Percentiles rank a stretch among this genome's conserved stretches.
Conservation (phyloP, 2,329 filamentous ascomycete genomes). For the Fusarium continuum region DNA sequence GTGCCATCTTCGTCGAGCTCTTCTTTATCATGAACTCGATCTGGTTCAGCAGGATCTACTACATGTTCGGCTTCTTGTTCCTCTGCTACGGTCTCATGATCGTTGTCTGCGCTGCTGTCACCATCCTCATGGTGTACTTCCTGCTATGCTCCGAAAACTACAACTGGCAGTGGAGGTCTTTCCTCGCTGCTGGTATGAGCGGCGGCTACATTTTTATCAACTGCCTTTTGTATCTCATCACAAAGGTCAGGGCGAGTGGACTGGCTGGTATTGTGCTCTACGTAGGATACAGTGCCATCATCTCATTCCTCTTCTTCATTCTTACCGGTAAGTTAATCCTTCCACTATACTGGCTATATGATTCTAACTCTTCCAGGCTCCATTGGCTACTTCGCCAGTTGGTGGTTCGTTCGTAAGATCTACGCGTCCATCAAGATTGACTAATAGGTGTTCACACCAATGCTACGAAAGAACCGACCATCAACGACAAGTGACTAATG, state of each 20-base stretch:
- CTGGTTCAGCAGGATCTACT: conserved; percentile 99
- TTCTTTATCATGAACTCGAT: conserved; percentile 99
- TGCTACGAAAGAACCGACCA: conserved; percentile 6
- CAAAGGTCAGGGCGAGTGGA: conserved; percentile 84
- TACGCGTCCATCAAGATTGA: conserved; percentile 99
- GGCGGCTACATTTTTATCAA: conserved; percentile 93
- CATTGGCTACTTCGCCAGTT: conserved; percentile 95
- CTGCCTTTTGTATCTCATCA: conserved; percentile 89
- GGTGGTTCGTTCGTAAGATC: conserved; percentile 92
- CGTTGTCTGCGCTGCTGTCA: conserved; percentile 90
- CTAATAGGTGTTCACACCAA: conserved; percentile 52
- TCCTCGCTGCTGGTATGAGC: conserved; percentile 89
- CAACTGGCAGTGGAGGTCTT: conserved; percentile 98
- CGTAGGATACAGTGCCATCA: conserved; percentile 87
- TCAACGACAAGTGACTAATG: conserved; percentile 31
- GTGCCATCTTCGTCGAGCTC: conserved; percentile 96
- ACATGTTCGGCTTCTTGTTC: conserved; percentile 99
- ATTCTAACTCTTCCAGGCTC: conserved; percentile 68
- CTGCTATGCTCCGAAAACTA: conserved; percentile 96
- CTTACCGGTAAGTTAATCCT: conserved; percentile 77
- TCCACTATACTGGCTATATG: neutral
- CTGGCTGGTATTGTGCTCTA: conserved; percentile 90
- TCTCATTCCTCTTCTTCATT: conserved; percentile 92
- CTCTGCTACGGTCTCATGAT: conserved; percentile 98
- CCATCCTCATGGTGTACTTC: conserved; percentile 95